Conservation (phyloP, 2,329 filamentous ascomycete genomes). For the Huntiella bhutanensis region DNA sequence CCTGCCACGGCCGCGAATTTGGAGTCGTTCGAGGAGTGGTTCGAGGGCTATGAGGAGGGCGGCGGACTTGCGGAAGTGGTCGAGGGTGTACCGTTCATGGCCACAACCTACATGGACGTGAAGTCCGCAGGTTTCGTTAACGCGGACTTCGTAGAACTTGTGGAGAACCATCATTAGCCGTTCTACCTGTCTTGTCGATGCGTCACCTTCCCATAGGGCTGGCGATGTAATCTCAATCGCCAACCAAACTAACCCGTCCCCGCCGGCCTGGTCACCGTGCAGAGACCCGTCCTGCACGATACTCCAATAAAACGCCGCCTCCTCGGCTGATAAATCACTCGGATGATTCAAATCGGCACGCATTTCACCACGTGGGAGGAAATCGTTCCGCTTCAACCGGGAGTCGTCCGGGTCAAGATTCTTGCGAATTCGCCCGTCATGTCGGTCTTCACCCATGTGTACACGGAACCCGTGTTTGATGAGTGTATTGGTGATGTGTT, state of each 20-base stretch:
- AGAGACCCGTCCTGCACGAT: background rate
- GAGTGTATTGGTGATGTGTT: no score
- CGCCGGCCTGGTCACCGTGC: background rate
- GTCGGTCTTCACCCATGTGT: no score
- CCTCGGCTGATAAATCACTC: no score
- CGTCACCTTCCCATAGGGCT: conserved; percentile 17
- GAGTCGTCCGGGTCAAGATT: no score
- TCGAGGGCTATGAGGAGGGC: conserved; percentile 21
- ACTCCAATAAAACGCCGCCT: background rate
- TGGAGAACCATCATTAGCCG: conserved; percentile 19
- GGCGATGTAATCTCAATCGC: conserved; percentile 19
- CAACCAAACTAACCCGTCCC: conserved; percentile 12
- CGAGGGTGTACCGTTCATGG: conserved; percentile 15
- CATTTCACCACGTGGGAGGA: no score
- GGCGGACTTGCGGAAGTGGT: conserved; percentile 17
- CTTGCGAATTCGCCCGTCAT: no score
- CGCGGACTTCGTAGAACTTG: conserved; percentile 16
- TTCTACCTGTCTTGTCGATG: conserved; percentile 16
- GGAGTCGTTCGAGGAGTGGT: conserved; percentile 19
- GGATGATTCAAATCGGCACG: no score
- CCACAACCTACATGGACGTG: conserved; percentile 23
- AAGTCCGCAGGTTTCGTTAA: conserved; percentile 19
- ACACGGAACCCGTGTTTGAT: no score
- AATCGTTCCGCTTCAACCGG: no score
- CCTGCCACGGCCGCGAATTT: conserved; percentile 10